Percentiles rank a stretch among this genome's conserved stretches.
These are phyloP conservation scores for Plasmodium cynomolgi DNA, from an alignment of 169 alveolate genomes.

Conservation along the genomic window DNA sequence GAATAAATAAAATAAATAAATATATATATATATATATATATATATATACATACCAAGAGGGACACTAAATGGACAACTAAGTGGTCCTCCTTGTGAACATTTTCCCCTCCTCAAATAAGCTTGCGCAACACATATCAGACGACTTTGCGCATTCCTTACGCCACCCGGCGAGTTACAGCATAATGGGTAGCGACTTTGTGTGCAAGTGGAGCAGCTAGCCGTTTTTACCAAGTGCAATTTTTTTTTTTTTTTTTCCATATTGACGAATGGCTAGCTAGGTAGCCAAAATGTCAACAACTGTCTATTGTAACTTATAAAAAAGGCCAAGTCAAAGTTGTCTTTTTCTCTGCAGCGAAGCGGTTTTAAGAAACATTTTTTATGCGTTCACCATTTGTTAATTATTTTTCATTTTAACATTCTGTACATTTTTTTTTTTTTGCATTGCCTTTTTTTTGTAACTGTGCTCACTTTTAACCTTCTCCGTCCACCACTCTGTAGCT, in stretches of 20 bases:
- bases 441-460: background rate
- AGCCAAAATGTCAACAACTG: constrained; percentile 19
- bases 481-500: background rate
- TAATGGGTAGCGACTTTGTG: background rate
- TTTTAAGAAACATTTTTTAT: background rate
- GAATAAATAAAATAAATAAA: background rate
- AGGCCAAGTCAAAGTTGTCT: background rate
- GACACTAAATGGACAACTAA: background rate
- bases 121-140: background rate
- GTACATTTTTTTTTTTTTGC: background rate
- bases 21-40: background rate
- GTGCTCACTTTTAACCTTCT: background rate
- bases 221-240: background rate
- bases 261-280: constrained; percentile 13
- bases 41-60: background rate
- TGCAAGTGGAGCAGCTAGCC: constrained; percentile 14
- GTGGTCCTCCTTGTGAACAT: background rate
- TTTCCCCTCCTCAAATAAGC: background rate
- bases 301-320: constrained; percentile 1
- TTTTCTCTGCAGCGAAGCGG: background rate
- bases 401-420: background rate
- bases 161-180: background rate
- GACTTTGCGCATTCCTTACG: background rate
- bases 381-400: background rate
- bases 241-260: constrained; percentile 5